These are phyloP conservation scores for Crucibulum laeve DNA, from an alignment of 768 basidiomycete species.

Conservation along the genomic window DNA sequence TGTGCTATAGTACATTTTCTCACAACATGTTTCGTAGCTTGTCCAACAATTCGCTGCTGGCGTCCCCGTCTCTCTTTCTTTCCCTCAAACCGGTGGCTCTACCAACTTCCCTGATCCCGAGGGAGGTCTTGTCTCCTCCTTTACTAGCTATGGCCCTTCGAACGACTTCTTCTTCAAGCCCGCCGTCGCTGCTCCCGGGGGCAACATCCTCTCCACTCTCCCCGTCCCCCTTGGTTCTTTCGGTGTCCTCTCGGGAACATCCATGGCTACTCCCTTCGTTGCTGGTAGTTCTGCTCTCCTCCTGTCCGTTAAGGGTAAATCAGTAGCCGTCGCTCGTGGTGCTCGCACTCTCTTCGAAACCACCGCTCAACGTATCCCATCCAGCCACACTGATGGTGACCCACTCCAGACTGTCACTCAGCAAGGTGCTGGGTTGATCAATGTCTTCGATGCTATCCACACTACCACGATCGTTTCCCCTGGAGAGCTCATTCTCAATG, in stretches of 20 bases:
- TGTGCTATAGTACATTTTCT: not conserved
- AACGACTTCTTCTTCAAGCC: slow-evolving; percentile 59
- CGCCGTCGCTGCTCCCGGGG: slow-evolving; percentile 48
- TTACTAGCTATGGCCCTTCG: slow-evolving; percentile 55
- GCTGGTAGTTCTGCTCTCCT: slow-evolving; percentile 42
- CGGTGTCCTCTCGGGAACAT: slow-evolving; percentile 38
- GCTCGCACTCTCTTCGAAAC: slow-evolving; percentile 40
- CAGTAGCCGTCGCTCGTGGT: slow-evolving; percentile 17
- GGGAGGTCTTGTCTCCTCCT: slow-evolving; percentile 53
- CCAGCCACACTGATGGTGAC: slow-evolving; percentile 41
- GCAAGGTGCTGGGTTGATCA: slow-evolving; percentile 53
- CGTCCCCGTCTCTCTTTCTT: slow-evolving; percentile 34
- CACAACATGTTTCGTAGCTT: slow-evolving; percentile 25
- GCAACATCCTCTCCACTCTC: slow-evolving; percentile 43
- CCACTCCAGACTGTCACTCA: slow-evolving; percentile 48
- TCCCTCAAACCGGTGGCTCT: slow-evolving; percentile 40
- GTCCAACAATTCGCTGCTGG: slow-evolving; percentile 46
- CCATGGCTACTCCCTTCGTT: slow-evolving; percentile 41
- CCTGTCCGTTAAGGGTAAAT: slow-evolving; percentile 34
- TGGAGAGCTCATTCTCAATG: slow-evolving; percentile 57
- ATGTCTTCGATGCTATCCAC: slow-evolving; percentile 55
- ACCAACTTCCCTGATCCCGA: slow-evolving; percentile 41
- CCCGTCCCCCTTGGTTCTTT: slow-evolving; percentile 36
- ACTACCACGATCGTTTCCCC: slow-evolving; percentile 49
- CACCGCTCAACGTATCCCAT: slow-evolving; percentile 38